Evolutionary conservation across 495 filamentous ascomycete genomes (phyloP), one percentile per base, ranked within the genome.

Genomic region (Cercophora sp.): DNA sequence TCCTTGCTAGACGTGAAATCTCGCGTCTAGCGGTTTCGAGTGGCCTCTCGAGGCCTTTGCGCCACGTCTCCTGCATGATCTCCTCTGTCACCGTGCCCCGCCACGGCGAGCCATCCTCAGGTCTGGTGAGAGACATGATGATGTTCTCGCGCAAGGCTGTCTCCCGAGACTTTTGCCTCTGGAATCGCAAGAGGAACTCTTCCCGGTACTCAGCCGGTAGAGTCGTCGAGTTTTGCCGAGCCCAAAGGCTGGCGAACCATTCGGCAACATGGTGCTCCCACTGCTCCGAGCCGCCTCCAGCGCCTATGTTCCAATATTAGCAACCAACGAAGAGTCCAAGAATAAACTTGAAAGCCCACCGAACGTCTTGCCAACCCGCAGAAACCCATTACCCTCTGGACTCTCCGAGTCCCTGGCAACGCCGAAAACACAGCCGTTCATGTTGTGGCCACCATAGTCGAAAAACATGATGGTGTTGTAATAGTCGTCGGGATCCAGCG

Each of bases 391-490:
- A 3, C 27, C 6, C 29, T 37, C 46, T 23, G 29, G 29, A 26
- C 16, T 37, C 19, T 35, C 29, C 2, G 10, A 2, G 32, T 48
- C 32, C 1, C 46, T 27, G 26, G 32, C 46, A 13, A 48, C 32
- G 1, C 27, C 29, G 15, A 48, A 48, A 4, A 37, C 24, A 20
- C 46, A 48, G 19, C 46, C 46, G 19, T 48, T 48, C 47, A 51
- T 41, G 20, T 51, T 51, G 24, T 51, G 48, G 5, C 48, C 48
- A 1, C 48, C 48, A 16, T 16, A 51, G 11, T 51, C 48, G 13
- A 27, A 18, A 41, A 51, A 51, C 22, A 51, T 25, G 5, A 51
- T 29, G 23, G 23, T 19, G 22, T 51, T 27, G 22, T 51, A n/a
- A 22, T 51, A 1, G 11, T 41, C 16, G 5, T 51, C 23, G 6